These are phyloP conservation scores for Tausonia pullulans DNA, from an alignment of 1,284 basidiomycete genomes.

Conservation along the genomic window DNA sequence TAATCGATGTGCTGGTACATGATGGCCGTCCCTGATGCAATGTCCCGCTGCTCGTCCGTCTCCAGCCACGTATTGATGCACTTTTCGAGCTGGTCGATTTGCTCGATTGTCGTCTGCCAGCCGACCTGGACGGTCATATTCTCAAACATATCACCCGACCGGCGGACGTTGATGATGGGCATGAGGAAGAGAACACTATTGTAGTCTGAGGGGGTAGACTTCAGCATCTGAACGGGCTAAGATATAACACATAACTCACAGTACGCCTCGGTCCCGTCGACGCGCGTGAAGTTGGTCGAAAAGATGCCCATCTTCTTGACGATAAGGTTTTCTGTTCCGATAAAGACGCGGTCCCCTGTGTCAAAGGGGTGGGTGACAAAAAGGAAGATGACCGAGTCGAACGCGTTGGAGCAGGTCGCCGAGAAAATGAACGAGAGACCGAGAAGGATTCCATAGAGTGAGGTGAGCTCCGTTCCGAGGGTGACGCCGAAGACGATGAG, in stretches of 20 bases:
- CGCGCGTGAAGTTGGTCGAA: slow-evolving; percentile 51
- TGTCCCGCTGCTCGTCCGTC: slow-evolving; percentile 65
- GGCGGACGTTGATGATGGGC: slow-evolving; percentile 11
- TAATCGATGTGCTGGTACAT: slow-evolving; percentile 47
- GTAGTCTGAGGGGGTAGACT: neutral
- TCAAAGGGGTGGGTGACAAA: slow-evolving; percentile 65
- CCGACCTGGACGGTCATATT: slow-evolving; percentile 50
- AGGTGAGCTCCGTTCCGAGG: slow-evolving; percentile 50
- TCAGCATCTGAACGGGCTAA: neutral
- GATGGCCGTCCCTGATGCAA: slow-evolving; percentile 51
- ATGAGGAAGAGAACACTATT: slow-evolving; percentile 5
- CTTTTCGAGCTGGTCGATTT: slow-evolving; percentile 53
- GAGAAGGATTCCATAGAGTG: slow-evolving; percentile 24
- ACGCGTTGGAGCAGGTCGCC: slow-evolving; percentile 52
- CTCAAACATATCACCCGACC: slow-evolving; percentile 10
- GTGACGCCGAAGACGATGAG: slow-evolving; percentile 57
- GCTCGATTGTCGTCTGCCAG: slow-evolving; percentile 58
- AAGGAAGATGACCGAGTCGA: slow-evolving; percentile 65
- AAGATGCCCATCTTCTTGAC: slow-evolving; percentile 51
- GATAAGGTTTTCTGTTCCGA: slow-evolving; percentile 44
- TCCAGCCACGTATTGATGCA: slow-evolving; percentile 54
- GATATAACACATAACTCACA: slow-evolving; percentile 37
- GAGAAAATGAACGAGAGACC: slow-evolving; percentile 52
- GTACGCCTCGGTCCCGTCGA: slow-evolving; percentile 60
- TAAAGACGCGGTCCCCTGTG: slow-evolving; percentile 62